Evolutionary conservation across 2,329 filamentous ascomycete species (phyloP), one percentile per base, ranked within the genome.

Genomic region (Claviceps sorghi): DNA sequence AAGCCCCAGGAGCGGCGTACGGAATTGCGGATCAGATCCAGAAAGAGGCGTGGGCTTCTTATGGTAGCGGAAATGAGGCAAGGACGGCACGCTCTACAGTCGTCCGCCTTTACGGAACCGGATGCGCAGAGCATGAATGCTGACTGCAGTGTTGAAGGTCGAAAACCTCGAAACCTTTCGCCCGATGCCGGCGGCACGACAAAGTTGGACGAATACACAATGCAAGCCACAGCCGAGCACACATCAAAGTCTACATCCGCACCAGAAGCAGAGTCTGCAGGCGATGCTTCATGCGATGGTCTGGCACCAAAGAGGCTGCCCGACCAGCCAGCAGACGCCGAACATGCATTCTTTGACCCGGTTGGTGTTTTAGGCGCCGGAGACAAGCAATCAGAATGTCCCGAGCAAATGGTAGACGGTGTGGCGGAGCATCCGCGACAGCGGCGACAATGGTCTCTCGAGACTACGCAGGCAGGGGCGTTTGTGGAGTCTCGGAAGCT

Each of bases 21-120:
- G 19, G 71, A 74, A 55, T 61, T 78, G 38, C 69, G 70, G 8
- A 73, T 78, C 50, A 72, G 67, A 54, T 64, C 72, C 19, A 67
- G 70, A 53, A 70, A 71, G 54, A 73, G 70, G 54, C 68, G 74
- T 50, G 75, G 76, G 2, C 58, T 79, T 8, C 58, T 78, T 44
- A 66, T 77, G 62, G 50, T 75, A 4, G 65, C 70, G 1, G 69
- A 74, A 50, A 66, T 61, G 51, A 57, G 59, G 29, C 48, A 55
- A 41, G 22, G 6, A 17, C 42, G 13, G 11, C 42, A 49, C 21
- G 26, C 34, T 26, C 19, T 21, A 9, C 19, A 45, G 10, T 15
- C 22, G 4, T 50, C 40, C 3, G 13, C 4, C 5, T 32, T 21
- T n/a, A 29, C 44, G 9, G 19, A n/a, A 9, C 26, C 36, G 30